Percentiles rank a stretch among this genome's conserved stretches.
phyloP scores from a whole-genome alignment of 2,329 filamentous ascomycete species.

The Paraphaeosphaeria sporulosa region DNA sequence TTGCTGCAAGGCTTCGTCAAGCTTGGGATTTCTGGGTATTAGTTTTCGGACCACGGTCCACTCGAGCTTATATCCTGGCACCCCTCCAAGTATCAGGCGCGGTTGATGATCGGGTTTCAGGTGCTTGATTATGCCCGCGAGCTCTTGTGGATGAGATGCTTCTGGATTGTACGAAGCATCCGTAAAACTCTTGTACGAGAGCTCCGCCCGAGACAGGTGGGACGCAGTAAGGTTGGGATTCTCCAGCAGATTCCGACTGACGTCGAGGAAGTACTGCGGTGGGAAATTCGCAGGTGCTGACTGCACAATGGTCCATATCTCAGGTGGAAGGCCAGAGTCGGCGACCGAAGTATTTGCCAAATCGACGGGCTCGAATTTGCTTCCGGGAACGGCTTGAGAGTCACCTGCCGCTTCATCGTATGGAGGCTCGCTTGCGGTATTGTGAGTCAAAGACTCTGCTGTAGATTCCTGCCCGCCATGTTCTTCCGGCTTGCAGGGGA shows the following conservation, averaged over 20 bases:
- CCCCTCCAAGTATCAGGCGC: conserved; percentile 31
- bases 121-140: conserved; percentile 59
- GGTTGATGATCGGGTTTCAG: conserved; percentile 52
- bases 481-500: background rate
- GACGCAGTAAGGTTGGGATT: conserved; percentile 83
- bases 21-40: conserved; percentile 79
- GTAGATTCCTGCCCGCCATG: background rate
- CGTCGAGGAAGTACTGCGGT: conserved; percentile 67
- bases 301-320: conserved; percentile 49
- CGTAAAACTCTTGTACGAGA: conserved; percentile 64
- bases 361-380: conserved; percentile 47
- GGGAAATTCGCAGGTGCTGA: conserved; percentile 66
- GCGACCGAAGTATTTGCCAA: conserved; percentile 28
- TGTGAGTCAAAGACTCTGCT: background rate
- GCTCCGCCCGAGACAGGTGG: conserved; percentile 80
- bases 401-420: background rate
- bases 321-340: conserved; percentile 40
- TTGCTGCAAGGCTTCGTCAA: conserved; percentile 80
- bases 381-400: conserved; percentile 8
- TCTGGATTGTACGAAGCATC: conserved; percentile 46
- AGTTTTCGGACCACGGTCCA: conserved; percentile 77
- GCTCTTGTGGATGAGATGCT: conserved; percentile 38
- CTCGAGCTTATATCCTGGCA: conserved; percentile 54
- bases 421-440: background rate
- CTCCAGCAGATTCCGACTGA: conserved; percentile 77